Base-by-base conservation (phyloP, 257 asterid species). In the Capsicum rhomboideum region DNA sequence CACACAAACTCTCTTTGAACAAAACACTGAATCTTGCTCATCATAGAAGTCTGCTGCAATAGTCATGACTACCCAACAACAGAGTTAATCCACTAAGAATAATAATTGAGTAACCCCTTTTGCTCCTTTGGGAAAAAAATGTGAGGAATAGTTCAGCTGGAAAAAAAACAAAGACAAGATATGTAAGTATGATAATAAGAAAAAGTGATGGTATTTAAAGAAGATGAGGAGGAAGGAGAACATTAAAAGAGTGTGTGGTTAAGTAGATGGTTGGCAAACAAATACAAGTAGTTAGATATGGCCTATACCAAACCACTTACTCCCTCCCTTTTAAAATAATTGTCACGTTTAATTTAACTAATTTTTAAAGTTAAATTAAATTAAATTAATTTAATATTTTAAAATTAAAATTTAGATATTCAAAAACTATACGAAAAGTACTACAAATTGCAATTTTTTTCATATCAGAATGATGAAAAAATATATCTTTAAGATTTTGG, bases 1-100 rank as follows among this genome's bases (percentile, higher is more conserved):
- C 3, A 97, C 99, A 79, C 99, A 97, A 0, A 97, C 96, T 0
- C 91, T 88, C 67, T 87, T 90, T 59, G 84, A 54, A 77, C 82
- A 26, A 9, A 52, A 50, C 46, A 78, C 6, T 31, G 63, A 68
- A 4, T 52, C 20, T 59, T 54, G 72, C 11, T 71, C 29, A 82
- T 55, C 78, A 37, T 54, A 31, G 10, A 40, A 53, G 63, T 58
- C 59, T 52, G 49, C 63, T 16, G 77, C 55, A 46, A 54, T 23
- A 20, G 34, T 17, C 58, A 67, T 46, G 79, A 21, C 72, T 44
- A 14, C 14, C 14, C 12, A 68, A 17, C 46, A 68, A 68, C 44
- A 68, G 50, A 68, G 10, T 34, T 3, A 67, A 29, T 17, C 49
- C 34, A 68, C 8, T 68, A 23, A 40, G 16, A 52, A 9, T n/a